These are phyloP conservation scores for Aspergillus melleus DNA, from an alignment of 2,329 filamentous ascomycete genomes.

Conservation along the genomic window DNA sequence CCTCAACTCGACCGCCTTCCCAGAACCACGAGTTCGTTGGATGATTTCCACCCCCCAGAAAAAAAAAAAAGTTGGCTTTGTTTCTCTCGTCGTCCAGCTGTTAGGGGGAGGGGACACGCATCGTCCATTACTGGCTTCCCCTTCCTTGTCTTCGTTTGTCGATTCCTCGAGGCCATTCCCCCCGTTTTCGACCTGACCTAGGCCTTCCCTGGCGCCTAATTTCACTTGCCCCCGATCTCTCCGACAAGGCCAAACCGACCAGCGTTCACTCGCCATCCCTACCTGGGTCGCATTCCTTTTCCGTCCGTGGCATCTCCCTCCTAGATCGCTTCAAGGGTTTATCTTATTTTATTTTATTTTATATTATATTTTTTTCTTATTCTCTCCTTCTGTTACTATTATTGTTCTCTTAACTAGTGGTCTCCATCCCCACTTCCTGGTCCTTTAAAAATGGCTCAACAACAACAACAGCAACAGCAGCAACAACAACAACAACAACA, in stretches of 20 bases:
- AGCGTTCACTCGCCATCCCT: neutral
- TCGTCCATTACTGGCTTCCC: constrained; percentile 4
- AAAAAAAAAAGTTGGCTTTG: neutral
- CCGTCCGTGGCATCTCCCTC: neutral
- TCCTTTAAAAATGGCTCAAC: constrained; percentile 36
- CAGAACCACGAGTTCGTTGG: constrained; percentile 12
- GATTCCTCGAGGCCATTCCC: neutral
- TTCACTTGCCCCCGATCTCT: neutral
- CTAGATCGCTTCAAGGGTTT: neutral
- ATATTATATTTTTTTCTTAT: no score
- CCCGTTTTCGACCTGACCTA: constrained; percentile 1
- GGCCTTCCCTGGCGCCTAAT: neutral
- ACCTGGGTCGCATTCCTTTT: constrained; percentile 4
- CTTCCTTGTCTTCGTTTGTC: neutral
- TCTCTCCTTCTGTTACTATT: no score
- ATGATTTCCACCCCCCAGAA: neutral
- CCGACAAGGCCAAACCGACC: neutral
- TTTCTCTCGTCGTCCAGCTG: constrained; percentile 3
- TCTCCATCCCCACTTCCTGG: neutral
- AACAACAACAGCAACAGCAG: constrained; percentile 27
- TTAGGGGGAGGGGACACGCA: constrained; percentile 18
- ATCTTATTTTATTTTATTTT: no score
- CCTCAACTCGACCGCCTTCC: constrained; percentile 32
- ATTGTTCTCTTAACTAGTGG: neutral
- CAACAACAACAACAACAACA: constrained; percentile 35